These are phyloP conservation scores for Leccinum huronense DNA, from an alignment of 1,284 basidiomycete species.

Conservation along the genomic window DNA sequence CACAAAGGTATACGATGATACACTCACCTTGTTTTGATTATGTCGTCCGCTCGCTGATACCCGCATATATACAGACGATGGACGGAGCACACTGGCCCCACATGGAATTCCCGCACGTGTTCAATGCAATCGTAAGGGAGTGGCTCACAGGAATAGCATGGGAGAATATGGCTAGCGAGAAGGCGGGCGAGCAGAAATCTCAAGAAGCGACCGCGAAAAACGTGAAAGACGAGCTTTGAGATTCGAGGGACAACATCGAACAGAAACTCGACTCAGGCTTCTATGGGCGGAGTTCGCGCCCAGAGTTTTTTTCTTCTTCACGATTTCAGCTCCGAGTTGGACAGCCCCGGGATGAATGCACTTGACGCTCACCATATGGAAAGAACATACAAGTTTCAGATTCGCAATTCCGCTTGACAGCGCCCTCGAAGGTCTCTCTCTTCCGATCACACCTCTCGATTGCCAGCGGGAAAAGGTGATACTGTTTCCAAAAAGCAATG, in stretches of 20 bases:
- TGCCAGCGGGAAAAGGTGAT: background rate
- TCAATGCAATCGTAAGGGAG: conserved; percentile 45
- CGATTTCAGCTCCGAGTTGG: background rate
- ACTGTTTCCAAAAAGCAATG: background rate
- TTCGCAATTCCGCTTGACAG: background rate
- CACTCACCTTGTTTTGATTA: background rate
- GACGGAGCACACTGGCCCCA: conserved; percentile 61
- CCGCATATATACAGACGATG: conserved; percentile 38
- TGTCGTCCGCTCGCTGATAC: background rate
- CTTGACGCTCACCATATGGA: background rate
- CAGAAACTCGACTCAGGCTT: background rate
- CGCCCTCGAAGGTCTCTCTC: background rate
- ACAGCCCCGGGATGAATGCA: background rate
- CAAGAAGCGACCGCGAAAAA: background rate
- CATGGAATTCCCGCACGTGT: conserved; percentile 50
- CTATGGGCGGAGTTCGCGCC: background rate
- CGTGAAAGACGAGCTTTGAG: conserved; percentile 18
- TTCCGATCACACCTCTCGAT: background rate
- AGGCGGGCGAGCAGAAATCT: background rate
- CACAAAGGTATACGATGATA: conserved; percentile 40
- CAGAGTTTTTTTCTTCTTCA: background rate
- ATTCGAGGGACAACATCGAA: background rate
- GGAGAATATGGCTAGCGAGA: background rate
- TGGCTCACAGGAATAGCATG: conserved; percentile 37
- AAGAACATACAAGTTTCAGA: background rate